These are phyloP conservation scores for Rhodamnia argentea DNA, from an alignment of 345 rosid species.

Conservation along the genomic window DNA sequence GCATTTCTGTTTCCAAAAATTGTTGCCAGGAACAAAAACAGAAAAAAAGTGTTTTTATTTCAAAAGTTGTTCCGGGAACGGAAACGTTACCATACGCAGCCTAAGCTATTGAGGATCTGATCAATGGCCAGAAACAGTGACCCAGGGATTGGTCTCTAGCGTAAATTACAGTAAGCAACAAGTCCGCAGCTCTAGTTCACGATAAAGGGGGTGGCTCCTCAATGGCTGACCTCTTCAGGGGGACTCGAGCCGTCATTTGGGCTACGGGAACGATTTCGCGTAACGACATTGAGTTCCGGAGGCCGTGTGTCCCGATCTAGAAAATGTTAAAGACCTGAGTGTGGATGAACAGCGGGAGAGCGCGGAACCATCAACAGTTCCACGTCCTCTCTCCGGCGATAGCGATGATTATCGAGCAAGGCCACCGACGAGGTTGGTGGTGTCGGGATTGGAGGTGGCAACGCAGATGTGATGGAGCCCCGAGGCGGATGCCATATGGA, in stretches of 20 bases:
- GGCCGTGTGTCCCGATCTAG: neutral
- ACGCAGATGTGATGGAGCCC: too few species aligned
- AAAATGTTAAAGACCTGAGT: neutral
- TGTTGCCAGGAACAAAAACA: too few species aligned
- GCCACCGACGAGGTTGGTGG: too few species aligned
- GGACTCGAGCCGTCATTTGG: neutral
- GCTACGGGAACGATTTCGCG: neutral
- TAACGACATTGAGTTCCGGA: neutral
- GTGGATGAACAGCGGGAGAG: neutral
- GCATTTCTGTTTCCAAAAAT: too few species aligned
- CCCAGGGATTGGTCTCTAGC: neutral
- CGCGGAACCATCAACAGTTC: neutral
- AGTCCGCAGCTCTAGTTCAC: neutral
- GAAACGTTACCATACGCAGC: too few species aligned
- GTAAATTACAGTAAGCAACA: neutral
- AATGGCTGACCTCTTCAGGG: neutral
- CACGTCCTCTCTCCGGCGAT: neutral
- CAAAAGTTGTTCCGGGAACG: too few species aligned
- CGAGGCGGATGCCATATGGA: too few species aligned
- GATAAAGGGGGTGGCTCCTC: neutral
- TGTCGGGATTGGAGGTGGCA: too few species aligned
- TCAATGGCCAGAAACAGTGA: neutral
- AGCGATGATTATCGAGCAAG: neutral
- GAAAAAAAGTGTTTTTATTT: too few species aligned
- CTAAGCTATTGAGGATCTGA: neutral